phyloP scores from a whole-genome alignment of 345 rosid species.

The Sonneratia caseolaris region DNA sequence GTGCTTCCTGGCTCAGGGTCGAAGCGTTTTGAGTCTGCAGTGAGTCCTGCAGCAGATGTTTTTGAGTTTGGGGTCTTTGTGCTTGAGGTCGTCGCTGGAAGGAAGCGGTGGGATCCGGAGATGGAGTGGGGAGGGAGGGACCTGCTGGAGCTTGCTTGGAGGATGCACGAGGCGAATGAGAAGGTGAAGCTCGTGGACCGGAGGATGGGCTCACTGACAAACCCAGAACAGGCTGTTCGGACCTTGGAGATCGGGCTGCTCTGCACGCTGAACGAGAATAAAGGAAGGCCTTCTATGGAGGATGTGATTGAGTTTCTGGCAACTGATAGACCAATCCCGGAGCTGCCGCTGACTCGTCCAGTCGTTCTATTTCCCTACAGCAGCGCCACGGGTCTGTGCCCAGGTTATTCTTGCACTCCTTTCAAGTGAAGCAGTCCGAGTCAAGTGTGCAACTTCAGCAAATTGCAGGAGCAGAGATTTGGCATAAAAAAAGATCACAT shows the following conservation, averaged over 20 bases:
- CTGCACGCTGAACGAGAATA: conserved; percentile 35
- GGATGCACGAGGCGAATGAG: conserved; percentile 36
- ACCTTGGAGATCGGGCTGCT: conserved; percentile 31
- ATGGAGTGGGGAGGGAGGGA: conserved; percentile 22
- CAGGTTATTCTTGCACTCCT: conserved; percentile 27
- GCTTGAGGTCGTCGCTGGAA: conserved; percentile 38
- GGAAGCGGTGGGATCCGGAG: conserved; percentile 23
- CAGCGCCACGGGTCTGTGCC: conserved; percentile 29
- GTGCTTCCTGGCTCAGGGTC: conserved; percentile 24
- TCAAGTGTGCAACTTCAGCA: neutral
- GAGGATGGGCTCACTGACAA: conserved; percentile 41
- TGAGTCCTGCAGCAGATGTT: conserved; percentile 31
- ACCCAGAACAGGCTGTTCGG: conserved; percentile 30
- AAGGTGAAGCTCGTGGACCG: conserved; percentile 26
- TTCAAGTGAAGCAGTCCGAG: conserved; percentile 20
- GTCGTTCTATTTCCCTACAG: conserved; percentile 37
- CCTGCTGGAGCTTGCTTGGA: conserved; percentile 37
- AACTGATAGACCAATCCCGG: conserved; percentile 19
- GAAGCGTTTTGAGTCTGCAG: conserved; percentile 25
- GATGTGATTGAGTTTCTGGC: conserved; percentile 25
- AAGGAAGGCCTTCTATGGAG: conserved; percentile 35
- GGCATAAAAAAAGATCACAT: too few species aligned
- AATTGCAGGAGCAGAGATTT: neutral
- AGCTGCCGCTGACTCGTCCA: conserved; percentile 27
- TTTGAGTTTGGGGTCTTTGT: conserved; percentile 40